Evolutionary conservation across 768 basidiomycete species (phyloP).

Genomic region (Mycena latifolia): DNA sequence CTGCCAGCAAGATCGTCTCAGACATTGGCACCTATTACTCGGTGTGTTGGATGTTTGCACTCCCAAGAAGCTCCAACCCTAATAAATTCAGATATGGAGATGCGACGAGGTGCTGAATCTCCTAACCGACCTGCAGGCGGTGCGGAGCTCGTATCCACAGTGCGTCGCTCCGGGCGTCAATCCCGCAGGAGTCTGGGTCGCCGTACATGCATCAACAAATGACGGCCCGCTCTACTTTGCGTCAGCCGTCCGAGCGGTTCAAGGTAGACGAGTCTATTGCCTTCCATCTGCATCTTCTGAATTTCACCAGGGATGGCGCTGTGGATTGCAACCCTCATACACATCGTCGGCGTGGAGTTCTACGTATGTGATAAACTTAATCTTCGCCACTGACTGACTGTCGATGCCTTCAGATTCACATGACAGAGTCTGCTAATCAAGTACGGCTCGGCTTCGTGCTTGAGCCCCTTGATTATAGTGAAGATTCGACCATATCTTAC

Average conservation of each 20-base stretch:
- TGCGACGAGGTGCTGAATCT: conserved; percentile 42
- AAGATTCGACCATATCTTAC: conserved; percentile 16
- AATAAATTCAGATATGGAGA: conserved; percentile 37
- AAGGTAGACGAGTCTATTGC: conserved; percentile 17
- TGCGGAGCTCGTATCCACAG: conserved; percentile 34
- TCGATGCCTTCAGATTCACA: conserved; percentile 26
- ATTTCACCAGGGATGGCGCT: conserved; percentile 38
- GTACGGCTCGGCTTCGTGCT: conserved; percentile 32
- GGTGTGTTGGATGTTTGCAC: conserved; percentile 25
- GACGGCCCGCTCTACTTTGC: conserved; percentile 32
- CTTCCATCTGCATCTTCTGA: too few relatives aligned
- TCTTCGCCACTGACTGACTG: not conserved
- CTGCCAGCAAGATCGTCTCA: conserved; percentile 35
- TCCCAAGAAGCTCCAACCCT: not conserved
- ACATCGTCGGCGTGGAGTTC: conserved; percentile 39
- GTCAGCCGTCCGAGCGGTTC: conserved; percentile 37
- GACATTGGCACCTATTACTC: conserved; percentile 42
- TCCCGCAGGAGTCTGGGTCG: conserved; percentile 30
- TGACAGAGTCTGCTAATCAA: conserved; percentile 25
- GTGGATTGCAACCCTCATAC: conserved; percentile 42
- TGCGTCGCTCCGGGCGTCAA: conserved; percentile 34
- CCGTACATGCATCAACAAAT: conserved; percentile 37
- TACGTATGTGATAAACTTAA: conserved; percentile 37
- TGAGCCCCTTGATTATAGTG: conserved; percentile 29
- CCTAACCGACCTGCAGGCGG: conserved; percentile 19